Base-by-base conservation (phyloP, 768 basidiomycete species). In the Agaricus blazei region DNA sequence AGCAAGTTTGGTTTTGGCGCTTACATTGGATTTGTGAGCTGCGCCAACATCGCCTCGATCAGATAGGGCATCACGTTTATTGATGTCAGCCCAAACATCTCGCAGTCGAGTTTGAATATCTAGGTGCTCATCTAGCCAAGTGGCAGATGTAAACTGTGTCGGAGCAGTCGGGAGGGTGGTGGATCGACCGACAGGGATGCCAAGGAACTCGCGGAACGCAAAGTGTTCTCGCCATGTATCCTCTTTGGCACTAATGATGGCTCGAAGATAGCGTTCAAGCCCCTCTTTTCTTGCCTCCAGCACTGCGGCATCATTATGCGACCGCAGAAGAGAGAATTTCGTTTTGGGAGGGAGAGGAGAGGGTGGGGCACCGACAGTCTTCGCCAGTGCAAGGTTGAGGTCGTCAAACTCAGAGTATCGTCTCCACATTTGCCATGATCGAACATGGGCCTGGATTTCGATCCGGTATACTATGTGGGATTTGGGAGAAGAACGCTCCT, bases 371-470 rank as follows among this genome's bases (percentile, higher is more conserved):
- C 83, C 79, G 14, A 86, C 86, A n/a, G 82, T 81, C 65, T 88
- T 86, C 27, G 80, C 79, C 63, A 97, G 82, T 63, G 94, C 88
- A 7, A 81, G 79, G 68, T 95, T 82, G 6, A 98, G 83, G 63
- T 91, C 85, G 65, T 81, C 85, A 72, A 98, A 98, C 72, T 97
- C 93, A 42, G 92, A 94, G 73, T 98, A 98, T 48, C 96, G 88
- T 56, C 88, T 78, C 84, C 89, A 90, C 79, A 97, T 90, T 55
- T 88, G 83, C 94, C 95, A 98, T 66, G 91, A 87, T 58, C 90
- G 86, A 28, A 93, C 90, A 53, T 91, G 85, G 5, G 93, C 93
- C 62, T 89, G 84, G 62, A 98, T 85, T 64, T 87, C 81, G 67
- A 96, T 88, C 59, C 78, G 78, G 72, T 88, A 96, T 62, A 89